Evolutionary conservation across 331 rosid genomes (phyloP).

Genomic region (Ulmus americana): DNA sequence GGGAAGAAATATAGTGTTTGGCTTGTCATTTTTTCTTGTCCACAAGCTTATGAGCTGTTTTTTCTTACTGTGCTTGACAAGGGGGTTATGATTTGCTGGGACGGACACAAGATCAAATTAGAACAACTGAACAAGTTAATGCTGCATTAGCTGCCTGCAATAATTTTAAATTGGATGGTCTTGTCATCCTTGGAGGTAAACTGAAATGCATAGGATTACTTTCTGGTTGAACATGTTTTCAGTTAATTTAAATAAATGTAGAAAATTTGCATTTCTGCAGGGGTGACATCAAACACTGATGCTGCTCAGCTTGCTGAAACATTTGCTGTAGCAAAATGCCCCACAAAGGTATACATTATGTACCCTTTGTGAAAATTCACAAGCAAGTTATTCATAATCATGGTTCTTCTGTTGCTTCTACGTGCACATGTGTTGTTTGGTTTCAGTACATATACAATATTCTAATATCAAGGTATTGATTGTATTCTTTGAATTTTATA

Average conservation of each 20-base stretch:
- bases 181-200: slow-evolving; percentile 93
- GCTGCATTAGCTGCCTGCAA: slow-evolving; percentile 79
- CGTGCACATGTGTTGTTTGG: too few relatives aligned
- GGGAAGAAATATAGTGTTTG: slow-evolving; percentile 5
- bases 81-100: slow-evolving; percentile 99
- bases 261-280: slow-evolving; percentile 33
- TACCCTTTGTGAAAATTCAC: neutral
- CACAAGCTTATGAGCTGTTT: slow-evolving; percentile 7
- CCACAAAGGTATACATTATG: slow-evolving; percentile 58
- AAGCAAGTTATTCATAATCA: neutral
- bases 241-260: slow-evolving; percentile 13
- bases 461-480: slow-evolving; percentile 10
- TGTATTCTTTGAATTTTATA: slow-evolving; percentile 30
- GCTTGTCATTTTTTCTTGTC: neutral
- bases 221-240: neutral
- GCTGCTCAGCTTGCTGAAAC: slow-evolving; percentile 99
- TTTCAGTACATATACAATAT: too few relatives aligned
- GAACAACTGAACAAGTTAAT: slow-evolving; percentile 88
- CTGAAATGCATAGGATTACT: neutral
- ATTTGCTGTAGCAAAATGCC: slow-evolving; percentile 81
- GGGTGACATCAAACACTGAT: slow-evolving; percentile 95
- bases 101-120: slow-evolving; percentile 87
- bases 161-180: slow-evolving; percentile 78
- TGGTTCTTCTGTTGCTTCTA: neutral
- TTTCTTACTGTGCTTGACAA: slow-evolving; percentile 29